Evolutionary conservation across 345 rosid genomes (phyloP).

Genomic region (Acer negundo): DNA sequence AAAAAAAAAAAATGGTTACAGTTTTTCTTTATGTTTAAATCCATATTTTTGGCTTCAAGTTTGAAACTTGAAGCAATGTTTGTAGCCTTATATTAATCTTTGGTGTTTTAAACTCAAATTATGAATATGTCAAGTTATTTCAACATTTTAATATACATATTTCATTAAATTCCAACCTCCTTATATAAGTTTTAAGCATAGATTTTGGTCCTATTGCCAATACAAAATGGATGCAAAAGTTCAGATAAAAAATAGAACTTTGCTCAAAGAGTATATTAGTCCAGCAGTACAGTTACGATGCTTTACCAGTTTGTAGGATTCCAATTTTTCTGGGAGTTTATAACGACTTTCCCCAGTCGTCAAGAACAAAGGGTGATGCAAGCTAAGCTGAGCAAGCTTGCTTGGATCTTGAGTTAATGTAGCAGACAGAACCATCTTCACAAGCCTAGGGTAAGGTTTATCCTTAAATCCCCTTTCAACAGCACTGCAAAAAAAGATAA

Average conservation of each 20-base stretch:
- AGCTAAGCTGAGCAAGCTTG: conserved; percentile 89
- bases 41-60: not conserved
- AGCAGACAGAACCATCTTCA: conserved; percentile 88
- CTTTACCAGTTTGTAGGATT: conserved; percentile 80
- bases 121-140: not conserved
- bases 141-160: not conserved
- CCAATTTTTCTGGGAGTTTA: conserved; percentile 76
- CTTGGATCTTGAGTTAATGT: conserved; percentile 96
- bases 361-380: conserved; percentile 92
- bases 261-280: conserved; percentile 1
- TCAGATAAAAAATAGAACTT: not conserved
- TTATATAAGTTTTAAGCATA: not conserved
- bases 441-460: conserved; percentile 77
- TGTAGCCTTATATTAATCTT: not conserved
- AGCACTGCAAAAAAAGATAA: conserved; percentile 52
- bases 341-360: conserved; percentile 77
- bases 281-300: conserved; percentile 16
- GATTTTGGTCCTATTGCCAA: not conserved
- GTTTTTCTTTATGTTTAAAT: not conserved
- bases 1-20: not conserved
- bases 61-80: not conserved
- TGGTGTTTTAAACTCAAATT: not conserved
- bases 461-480: conserved; percentile 86
- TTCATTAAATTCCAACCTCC: not conserved
- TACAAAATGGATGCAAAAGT: not conserved